Evolutionary conservation across 805 yeast genomes (phyloP).

Genomic region (Metschnikowia picachoensis): DNA sequence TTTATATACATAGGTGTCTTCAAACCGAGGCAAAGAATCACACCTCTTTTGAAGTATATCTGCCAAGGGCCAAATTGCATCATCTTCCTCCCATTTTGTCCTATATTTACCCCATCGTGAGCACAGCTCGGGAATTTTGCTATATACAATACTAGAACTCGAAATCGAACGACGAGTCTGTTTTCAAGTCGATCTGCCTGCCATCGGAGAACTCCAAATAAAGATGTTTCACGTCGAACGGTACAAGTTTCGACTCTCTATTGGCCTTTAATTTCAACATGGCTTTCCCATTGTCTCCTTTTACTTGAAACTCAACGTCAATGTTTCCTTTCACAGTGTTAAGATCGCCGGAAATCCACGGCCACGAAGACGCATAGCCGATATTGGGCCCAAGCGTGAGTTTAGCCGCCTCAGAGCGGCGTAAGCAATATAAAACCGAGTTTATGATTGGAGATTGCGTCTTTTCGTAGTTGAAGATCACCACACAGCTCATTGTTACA

Average conservation of each 20-base stretch:
- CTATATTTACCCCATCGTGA: not conserved
- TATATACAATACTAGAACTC: slow-evolving; percentile 18
- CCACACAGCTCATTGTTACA: slow-evolving; percentile 35
- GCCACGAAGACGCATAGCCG: slow-evolving; percentile 67
- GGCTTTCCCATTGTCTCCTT: slow-evolving; percentile 56
- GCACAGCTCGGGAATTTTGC: not conserved
- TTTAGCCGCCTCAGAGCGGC: slow-evolving; percentile 67
- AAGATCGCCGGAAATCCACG: slow-evolving; percentile 86
- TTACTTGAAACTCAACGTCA: slow-evolving; percentile 65
- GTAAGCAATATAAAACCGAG: slow-evolving; percentile 78
- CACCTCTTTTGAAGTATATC: too few species aligned
- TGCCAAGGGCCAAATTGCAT: too few species aligned
- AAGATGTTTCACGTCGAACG: slow-evolving; percentile 35
- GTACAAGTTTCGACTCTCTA: slow-evolving; percentile 54
- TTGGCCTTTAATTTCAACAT: slow-evolving; percentile 68
- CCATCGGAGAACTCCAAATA: slow-evolving; percentile 25
- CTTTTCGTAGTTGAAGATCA: slow-evolving; percentile 91
- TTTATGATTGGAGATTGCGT: slow-evolving; percentile 84
- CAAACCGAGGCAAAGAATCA: too few species aligned
- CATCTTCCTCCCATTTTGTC: too few species aligned
- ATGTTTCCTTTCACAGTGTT: slow-evolving; percentile 81
- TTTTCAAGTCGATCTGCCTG: slow-evolving; percentile 24
- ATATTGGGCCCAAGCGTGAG: slow-evolving; percentile 70
- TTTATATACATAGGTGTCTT: too few species aligned
- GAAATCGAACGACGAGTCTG: slow-evolving; percentile 28